These are phyloP conservation scores for Tardiomyces digboiensis DNA, from an alignment of 1,139 yeast genomes.

Conservation along the genomic window DNA sequence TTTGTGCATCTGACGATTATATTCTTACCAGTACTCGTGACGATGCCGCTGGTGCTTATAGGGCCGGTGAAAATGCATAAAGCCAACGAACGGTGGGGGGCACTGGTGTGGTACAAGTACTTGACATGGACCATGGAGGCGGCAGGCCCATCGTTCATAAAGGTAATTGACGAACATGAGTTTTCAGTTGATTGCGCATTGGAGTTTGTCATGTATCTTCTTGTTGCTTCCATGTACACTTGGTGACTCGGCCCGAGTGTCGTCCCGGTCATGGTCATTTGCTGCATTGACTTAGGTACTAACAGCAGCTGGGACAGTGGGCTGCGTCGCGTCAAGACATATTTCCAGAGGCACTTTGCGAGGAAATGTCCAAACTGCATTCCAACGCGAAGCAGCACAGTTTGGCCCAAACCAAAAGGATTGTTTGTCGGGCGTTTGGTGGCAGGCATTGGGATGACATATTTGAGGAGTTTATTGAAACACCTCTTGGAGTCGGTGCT, in stretches of 20 bases:
- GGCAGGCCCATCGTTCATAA: slow-evolving; percentile 94
- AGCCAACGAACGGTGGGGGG: slow-evolving; percentile 44
- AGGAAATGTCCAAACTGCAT: slow-evolving; percentile 67
- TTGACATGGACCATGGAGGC: slow-evolving; percentile 62
- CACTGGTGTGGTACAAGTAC: slow-evolving; percentile 60
- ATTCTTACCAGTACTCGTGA: slow-evolving; percentile 59
- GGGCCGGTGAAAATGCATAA: slow-evolving; percentile 36
- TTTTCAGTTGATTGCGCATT: slow-evolving; percentile 7
- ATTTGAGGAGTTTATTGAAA: slow-evolving; percentile 67
- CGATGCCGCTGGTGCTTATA: slow-evolving; percentile 56
- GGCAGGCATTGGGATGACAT: slow-evolving; percentile 57
- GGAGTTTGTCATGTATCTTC: slow-evolving; percentile 2
- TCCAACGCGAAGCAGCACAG: slow-evolving; percentile 77
- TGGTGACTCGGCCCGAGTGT: neutral
- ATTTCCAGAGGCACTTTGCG: slow-evolving; percentile 72
- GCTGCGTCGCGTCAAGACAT: slow-evolving; percentile 98
- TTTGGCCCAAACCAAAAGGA: slow-evolving; percentile 46
- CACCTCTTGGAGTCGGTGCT: slow-evolving; percentile 92
- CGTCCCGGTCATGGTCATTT: neutral
- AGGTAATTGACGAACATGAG: slow-evolving; percentile 21
- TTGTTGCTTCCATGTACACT: neutral
- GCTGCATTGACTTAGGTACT: slow-evolving; percentile 5
- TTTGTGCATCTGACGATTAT: slow-evolving; percentile 57
- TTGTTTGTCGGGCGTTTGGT: slow-evolving; percentile 52
- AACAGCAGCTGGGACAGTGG: slow-evolving; percentile 75